phyloP scores from a whole-genome alignment of 139 green algal genomes.

The Chlamydomonas incerta region DNA sequence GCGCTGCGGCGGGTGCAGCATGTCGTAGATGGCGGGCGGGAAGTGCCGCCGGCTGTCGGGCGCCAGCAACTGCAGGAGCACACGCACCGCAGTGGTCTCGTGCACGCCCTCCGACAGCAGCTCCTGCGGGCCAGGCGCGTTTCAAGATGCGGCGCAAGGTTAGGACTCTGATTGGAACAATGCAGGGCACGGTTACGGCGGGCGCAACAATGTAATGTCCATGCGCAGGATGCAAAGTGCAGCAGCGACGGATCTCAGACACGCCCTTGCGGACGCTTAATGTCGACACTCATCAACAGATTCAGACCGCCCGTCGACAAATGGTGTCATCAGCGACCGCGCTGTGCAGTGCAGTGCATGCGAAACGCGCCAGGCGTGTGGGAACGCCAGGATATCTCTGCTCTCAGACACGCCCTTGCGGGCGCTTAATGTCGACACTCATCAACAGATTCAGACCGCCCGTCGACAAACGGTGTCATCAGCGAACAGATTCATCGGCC shows the following conservation, averaged over 20 bases:
- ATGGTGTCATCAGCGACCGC: slow-evolving; percentile 68
- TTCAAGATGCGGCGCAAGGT: no score
- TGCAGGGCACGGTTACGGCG: no score
- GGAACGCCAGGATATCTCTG: not conserved
- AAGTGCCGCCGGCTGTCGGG: slow-evolving; percentile 76
- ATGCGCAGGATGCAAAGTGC: not conserved
- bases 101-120: slow-evolving; percentile 64
- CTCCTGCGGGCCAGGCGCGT: slow-evolving; percentile 51
- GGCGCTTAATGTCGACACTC: slow-evolving; percentile 73
- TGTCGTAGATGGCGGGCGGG: slow-evolving; percentile 58
- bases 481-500: slow-evolving; percentile 27
- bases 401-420: slow-evolving; percentile 65
- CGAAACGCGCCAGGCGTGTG: not conserved
- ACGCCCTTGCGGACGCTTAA: slow-evolving; percentile 49
- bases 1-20: slow-evolving; percentile 67
- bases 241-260: slow-evolving; percentile 42
- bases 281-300: slow-evolving; percentile 79
- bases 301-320: slow-evolving; percentile 87
- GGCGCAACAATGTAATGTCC: no score
- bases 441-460: slow-evolving; percentile 82
- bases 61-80: slow-evolving; percentile 82
- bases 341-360: not conserved
- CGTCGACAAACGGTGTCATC: slow-evolving; percentile 81
- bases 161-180: no score
- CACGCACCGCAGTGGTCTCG: slow-evolving; percentile 60